These are phyloP conservation scores for Talaromyces nanjingensis DNA, from an alignment of 495 filamentous ascomycete species.

Conservation along the genomic window DNA sequence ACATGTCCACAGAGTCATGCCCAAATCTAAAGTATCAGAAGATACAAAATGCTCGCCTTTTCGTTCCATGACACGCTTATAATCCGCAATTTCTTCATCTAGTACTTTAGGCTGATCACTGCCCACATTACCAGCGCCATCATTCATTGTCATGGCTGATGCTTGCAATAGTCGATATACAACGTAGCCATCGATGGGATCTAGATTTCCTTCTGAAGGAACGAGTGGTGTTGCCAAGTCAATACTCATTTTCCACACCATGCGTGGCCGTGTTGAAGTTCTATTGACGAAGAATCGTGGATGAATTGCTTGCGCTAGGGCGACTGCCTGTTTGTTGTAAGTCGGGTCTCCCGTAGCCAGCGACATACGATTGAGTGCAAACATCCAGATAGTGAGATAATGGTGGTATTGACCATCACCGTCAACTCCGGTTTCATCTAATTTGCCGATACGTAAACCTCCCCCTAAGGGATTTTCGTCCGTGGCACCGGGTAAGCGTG, in stretches of 20 bases:
- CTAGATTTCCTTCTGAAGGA: conserved; percentile 50
- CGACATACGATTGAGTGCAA: conserved; percentile 54
- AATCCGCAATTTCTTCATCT: conserved; percentile 49
- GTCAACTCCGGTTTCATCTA: conserved; percentile 43
- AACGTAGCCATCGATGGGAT: conserved; percentile 55
- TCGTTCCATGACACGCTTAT: conserved; percentile 45
- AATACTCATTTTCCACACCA: conserved; percentile 59
- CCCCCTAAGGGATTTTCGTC: conserved; percentile 49
- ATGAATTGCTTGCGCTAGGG: conserved; percentile 54
- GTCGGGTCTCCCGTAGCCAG: conserved; percentile 39
- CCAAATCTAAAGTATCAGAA: conserved; percentile 52
- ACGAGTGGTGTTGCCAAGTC: conserved; percentile 47
- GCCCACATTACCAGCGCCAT: background rate
- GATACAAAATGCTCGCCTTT: conserved; percentile 45
- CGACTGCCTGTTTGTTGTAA: conserved; percentile 50
- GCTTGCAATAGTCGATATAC: conserved; percentile 48
- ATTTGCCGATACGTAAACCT: conserved; percentile 59
- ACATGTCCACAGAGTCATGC: conserved; percentile 59
- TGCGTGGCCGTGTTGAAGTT: conserved; percentile 26
- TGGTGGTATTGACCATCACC: conserved; percentile 64
- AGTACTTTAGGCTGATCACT: conserved; percentile 25
- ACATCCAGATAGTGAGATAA: conserved; percentile 67
- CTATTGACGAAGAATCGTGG: conserved; percentile 45
- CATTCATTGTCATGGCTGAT: conserved; percentile 22
- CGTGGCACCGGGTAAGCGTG: conserved; percentile 46